Evolutionary conservation across 1,284 basidiomycete species (phyloP).

Genomic region (Xerocomus minutiporus): DNA sequence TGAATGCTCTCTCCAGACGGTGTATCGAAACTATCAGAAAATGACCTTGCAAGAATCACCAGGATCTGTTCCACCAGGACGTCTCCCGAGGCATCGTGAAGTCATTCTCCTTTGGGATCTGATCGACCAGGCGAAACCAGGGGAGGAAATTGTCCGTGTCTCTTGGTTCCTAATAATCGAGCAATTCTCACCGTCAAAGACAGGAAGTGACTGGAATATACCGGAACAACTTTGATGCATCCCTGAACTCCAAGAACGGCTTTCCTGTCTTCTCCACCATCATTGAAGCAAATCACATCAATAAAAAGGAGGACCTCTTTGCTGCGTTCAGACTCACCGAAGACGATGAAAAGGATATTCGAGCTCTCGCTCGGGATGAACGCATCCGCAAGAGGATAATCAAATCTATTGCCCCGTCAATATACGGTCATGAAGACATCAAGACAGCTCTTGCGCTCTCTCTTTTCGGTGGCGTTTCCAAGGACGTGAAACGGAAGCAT

Average conservation of each 20-base stretch:
- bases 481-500: slow-evolving; percentile 96
- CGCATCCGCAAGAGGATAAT: slow-evolving; percentile 95
- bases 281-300: slow-evolving; percentile 96
- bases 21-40: slow-evolving; percentile 98
- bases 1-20: slow-evolving; percentile 58
- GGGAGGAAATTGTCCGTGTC: slow-evolving; percentile 87
- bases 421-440: slow-evolving; percentile 98
- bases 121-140: slow-evolving; percentile 96
- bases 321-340: slow-evolving; percentile 95
- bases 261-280: slow-evolving; percentile 99
- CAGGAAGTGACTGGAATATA: slow-evolving; percentile 97
- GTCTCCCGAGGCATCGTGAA: slow-evolving; percentile 93
- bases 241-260: slow-evolving; percentile 97
- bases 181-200: slow-evolving; percentile 14
- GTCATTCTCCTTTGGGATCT: slow-evolving; percentile 97
- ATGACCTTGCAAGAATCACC: slow-evolving; percentile 99
- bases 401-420: slow-evolving; percentile 97
- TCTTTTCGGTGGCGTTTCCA: slow-evolving; percentile 89
- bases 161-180: background rate
- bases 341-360: slow-evolving; percentile 93
- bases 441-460: slow-evolving; percentile 96
- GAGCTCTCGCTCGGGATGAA: slow-evolving; percentile 81
- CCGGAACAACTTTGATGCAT: slow-evolving; percentile 98
- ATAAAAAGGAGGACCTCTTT: slow-evolving; percentile 95
- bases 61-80: slow-evolving; percentile 96